These are phyloP conservation scores for Macrolepiota dolichaula DNA, from an alignment of 768 basidiomycete genomes.

Conservation along the genomic window DNA sequence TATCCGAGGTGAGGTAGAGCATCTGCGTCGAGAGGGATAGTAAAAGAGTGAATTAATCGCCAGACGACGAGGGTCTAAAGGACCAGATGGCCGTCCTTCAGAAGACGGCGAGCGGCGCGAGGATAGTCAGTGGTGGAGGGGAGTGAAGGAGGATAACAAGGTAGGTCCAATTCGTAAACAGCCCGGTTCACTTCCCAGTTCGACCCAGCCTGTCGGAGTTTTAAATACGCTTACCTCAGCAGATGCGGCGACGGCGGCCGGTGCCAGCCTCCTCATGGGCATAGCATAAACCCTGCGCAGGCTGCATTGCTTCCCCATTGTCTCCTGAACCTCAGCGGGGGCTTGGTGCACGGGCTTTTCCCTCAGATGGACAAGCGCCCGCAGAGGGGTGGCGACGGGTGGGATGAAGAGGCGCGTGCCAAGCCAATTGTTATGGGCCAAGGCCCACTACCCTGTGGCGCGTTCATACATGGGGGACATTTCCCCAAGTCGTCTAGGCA, in stretches of 20 bases:
- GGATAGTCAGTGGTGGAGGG: conserved; percentile 4
- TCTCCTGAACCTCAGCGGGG: neutral
- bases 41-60: conserved; percentile 40
- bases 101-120: conserved; percentile 9
- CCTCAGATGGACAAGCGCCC: neutral
- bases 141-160: conserved; percentile 9
- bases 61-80: conserved; percentile 26
- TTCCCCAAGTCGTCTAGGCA: neutral
- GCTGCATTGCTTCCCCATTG: neutral
- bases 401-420: neutral
- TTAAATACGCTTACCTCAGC: neutral
- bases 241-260: neutral
- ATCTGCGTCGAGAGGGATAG: conserved; percentile 36
- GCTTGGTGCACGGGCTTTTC: neutral
- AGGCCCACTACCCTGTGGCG: neutral
- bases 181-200: conserved; percentile 1
- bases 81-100: conserved; percentile 6
- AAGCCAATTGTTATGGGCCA: neutral
- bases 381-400: neutral
- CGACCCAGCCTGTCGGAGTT: conserved; percentile 8
- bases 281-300: neutral
- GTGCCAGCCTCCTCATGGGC: neutral
- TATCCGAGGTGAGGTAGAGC: conserved; percentile 89
- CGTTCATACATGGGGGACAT: neutral
- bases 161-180: neutral